Conservation (phyloP, 257 asterid genomes). For the Verbena officinalis region DNA sequence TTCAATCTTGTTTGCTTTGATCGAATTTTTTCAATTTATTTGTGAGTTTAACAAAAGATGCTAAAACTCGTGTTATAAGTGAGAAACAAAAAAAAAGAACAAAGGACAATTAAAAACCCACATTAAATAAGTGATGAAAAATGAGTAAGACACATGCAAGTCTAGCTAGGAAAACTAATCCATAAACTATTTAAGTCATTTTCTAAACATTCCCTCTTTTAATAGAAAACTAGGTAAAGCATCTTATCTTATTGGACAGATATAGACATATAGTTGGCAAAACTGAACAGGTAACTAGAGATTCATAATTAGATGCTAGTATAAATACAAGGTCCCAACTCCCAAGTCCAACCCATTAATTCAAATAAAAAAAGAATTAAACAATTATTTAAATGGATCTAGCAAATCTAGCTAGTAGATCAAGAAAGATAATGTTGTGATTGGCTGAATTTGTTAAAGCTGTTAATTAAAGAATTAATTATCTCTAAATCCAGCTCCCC, state of each 20-base stretch:
- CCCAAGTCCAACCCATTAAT: background rate
- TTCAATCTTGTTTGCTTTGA: background rate
- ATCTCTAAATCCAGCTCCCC: background rate
- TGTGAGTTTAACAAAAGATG: too few species aligned
- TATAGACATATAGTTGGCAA: background rate
- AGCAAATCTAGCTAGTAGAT: background rate
- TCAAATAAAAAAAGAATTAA: background rate
- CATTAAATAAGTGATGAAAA: background rate
- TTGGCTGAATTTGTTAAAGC: background rate
- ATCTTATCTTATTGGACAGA: background rate
- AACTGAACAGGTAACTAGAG: background rate
- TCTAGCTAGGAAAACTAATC: background rate
- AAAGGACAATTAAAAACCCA: background rate
- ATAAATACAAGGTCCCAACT: background rate
- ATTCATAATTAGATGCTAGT: background rate
- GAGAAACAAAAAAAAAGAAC: too few species aligned
- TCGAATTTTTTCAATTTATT: too few species aligned
- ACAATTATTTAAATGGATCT: background rate
- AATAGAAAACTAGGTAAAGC: background rate
- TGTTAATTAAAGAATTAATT: conserved; percentile 18
- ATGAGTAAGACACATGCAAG: background rate
- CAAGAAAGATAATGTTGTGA: background rate
- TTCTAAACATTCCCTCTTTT: background rate
- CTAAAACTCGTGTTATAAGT: too few species aligned
- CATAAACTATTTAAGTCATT: background rate